Evolutionary conservation across 2,329 filamentous ascomycete genomes (phyloP).

Genomic region (Cercospora citrullina): DNA sequence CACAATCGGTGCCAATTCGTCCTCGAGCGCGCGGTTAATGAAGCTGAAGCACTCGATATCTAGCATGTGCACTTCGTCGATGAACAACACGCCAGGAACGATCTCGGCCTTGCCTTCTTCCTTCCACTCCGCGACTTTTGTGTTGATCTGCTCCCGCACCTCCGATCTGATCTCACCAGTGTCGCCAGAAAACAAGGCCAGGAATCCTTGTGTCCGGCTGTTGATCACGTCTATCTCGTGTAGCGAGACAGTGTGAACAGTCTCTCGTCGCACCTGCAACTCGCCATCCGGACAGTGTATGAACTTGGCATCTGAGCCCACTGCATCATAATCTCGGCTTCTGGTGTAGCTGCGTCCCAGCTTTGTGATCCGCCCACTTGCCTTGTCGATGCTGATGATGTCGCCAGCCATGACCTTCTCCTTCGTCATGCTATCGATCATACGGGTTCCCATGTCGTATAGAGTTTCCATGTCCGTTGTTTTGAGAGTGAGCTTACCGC

Average conservation of each 20-base stretch:
- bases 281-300: constrained; percentile 97
- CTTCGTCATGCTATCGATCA: constrained; percentile 99
- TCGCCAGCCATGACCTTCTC: constrained; percentile 98
- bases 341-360: constrained; percentile 91
- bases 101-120: constrained; percentile 99
- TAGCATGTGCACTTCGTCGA: constrained; percentile 99
- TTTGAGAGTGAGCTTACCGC: constrained; percentile 98
- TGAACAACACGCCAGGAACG: constrained; percentile 93
- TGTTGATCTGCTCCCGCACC: constrained; percentile 98
- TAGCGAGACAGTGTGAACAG: constrained; percentile 92
- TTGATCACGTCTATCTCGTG: constrained; percentile 99
- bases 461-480: constrained; percentile 99
- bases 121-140: constrained; percentile 98
- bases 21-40: constrained; percentile 94
- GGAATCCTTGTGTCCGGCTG: constrained; percentile 95
- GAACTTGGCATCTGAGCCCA: constrained; percentile 98
- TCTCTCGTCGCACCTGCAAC: constrained; percentile 94
- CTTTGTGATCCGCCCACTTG: constrained; percentile 96
- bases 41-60: constrained; percentile 99
- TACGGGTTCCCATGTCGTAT: constrained; percentile 99
- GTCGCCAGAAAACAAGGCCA: constrained; percentile 95
- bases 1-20: constrained; percentile 91
- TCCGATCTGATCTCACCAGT: constrained; percentile 97
- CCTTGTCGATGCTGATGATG: constrained; percentile 98
- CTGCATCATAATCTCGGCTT: constrained; percentile 96